Conservation (phyloP, 345 rosid genomes). For the Raphanus sativus region DNA sequence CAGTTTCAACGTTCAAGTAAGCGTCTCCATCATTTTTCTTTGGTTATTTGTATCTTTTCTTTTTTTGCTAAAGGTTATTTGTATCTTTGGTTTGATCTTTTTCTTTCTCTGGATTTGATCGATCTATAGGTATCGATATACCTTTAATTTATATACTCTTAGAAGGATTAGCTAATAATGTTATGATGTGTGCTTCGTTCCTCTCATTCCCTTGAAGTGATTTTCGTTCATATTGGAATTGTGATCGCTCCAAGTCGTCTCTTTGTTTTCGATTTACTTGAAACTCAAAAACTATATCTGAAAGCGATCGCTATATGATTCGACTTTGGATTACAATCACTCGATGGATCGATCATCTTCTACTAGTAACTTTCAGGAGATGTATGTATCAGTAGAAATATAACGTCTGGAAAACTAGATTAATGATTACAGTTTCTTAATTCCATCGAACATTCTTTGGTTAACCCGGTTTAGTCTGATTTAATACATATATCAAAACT, state of each 20-base stretch:
- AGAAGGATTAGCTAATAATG: neutral
- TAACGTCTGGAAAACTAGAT: neutral
- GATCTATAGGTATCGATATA: neutral
- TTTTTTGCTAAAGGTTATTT: too few relatives aligned
- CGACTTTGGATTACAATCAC: neutral
- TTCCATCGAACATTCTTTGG: slow-evolving; percentile 6
- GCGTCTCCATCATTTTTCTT: neutral
- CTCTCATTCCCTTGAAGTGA: neutral
- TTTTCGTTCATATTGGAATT: neutral
- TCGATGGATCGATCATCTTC: neutral
- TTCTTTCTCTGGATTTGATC: neutral
- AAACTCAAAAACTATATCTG: neutral
- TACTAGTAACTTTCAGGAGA: neutral
- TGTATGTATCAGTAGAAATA: neutral
- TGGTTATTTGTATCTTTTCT: neutral
- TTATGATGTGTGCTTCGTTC: neutral
- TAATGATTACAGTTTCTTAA: neutral
- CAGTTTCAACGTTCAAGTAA: slow-evolving; percentile 14
- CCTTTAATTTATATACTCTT: neutral
- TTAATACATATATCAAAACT: neutral
- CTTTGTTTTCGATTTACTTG: neutral
- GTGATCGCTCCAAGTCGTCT: neutral
- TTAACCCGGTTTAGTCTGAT: slow-evolving; percentile 15
- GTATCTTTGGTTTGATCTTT: neutral
- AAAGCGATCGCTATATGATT: neutral